Base-by-base conservation (phyloP, 225 moss, liverwort and hornwort species). In the Polytrichum formosum region DNA sequence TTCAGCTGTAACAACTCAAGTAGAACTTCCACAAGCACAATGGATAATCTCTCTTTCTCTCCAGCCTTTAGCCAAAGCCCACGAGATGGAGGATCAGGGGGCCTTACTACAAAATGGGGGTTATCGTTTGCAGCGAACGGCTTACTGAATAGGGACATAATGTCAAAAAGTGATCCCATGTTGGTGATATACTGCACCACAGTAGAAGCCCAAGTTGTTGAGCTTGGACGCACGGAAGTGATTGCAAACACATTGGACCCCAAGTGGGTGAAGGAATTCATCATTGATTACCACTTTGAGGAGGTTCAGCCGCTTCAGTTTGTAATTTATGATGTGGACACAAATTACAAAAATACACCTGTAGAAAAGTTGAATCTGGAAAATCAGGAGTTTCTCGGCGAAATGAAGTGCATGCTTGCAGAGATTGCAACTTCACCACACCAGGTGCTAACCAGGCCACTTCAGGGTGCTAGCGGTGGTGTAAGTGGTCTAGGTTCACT, bases 131-230 rank as follows among this genome's bases (percentile, higher is more conserved):
- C 73, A 79, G 82, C 82, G 21, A 82, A 21, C 5, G 74, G 60
- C 13, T 61, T 85, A 26, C 76, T 72, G 33, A 79, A 82, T 30
- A 70, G 76, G 63, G 85, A 85, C 68, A 0, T 79, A 0, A 28
- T 85, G 66, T 56, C 82, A 60, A 79, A 66, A 54, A 85, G 85
- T 65, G 85, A 85, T 63, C 85, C 85, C 29, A 82, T 85, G 82
- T 64, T 85, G 5, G 74, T 82, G 54, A 46, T 28, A 18, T 79
- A 29, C 23, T 68, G 69, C n/a, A 77, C 63, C 16, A 65, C 69
- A 33, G 0, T 13, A 23, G 23, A 23, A 25, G 82, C 78, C 5
- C 54, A 29, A 68, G 79, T 79, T 55, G 63, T 61, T 9, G 85
- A 85, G 64, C 75, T 85, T 31, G 85, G 85, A 25, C 79, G 85